Percentiles rank a stretch among this genome's conserved stretches.
These are phyloP conservation scores for Ceriops tagal DNA, from an alignment of 345 rosid species.

Conservation along the genomic window DNA sequence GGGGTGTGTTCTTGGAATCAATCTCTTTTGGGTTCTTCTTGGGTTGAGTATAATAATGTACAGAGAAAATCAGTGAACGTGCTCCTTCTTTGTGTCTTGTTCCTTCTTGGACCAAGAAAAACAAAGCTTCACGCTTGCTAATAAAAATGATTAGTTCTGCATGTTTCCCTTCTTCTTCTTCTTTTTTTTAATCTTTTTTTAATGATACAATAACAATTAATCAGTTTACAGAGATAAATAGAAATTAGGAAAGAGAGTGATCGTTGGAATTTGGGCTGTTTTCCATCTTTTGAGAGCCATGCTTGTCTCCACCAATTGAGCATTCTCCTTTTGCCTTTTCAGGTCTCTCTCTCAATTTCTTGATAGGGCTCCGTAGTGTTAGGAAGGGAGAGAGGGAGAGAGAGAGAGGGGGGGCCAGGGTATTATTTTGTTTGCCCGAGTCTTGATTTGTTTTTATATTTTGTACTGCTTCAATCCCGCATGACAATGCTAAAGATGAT, in stretches of 20 bases:
- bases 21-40: constrained; percentile 14
- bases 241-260: constrained; percentile 8
- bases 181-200: neutral
- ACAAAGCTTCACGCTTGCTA: constrained; percentile 28
- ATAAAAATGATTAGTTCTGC: constrained; percentile 51
- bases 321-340: constrained; percentile 16
- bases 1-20: constrained; percentile 24
- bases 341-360: constrained; percentile 21
- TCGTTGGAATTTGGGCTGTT: constrained; percentile 63
- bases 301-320: constrained; percentile 41
- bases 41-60: constrained; percentile 5
- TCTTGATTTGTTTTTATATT: constrained; percentile 6
- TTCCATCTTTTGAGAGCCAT: constrained; percentile 79
- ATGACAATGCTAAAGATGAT: constrained; percentile 47
- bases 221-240: neutral
- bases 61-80: constrained; percentile 46
- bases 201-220: neutral
- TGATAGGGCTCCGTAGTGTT: constrained; percentile 3
- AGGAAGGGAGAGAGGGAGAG: neutral
- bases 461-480: constrained; percentile 32
- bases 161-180: constrained; percentile 11
- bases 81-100: constrained; percentile 41
- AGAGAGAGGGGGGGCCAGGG: neutral
- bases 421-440: constrained; percentile 15
- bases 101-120: constrained; percentile 16